phyloP scores from a whole-genome alignment of 805 yeast genomes.

The Zygotorulaspora danielsina region DNA sequence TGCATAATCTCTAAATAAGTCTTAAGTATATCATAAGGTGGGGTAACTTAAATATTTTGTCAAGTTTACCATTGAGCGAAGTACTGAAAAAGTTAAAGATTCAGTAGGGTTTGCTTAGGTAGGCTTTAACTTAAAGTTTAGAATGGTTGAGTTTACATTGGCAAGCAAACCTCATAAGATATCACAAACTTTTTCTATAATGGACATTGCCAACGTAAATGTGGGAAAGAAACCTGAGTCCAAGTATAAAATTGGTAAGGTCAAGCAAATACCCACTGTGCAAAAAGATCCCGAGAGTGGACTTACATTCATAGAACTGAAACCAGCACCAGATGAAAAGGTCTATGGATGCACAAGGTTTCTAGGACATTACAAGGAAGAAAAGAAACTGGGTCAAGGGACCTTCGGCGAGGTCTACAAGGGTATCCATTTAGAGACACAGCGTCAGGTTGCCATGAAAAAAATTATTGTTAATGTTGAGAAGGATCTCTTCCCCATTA shows the following conservation, averaged over 20 bases:
- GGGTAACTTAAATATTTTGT: not conserved
- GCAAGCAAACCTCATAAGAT: no score
- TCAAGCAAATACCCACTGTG: conserved; percentile 33
- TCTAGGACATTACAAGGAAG: conserved; percentile 30
- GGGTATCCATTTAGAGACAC: conserved; percentile 50
- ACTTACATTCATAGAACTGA: conserved; percentile 27
- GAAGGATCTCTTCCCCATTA: conserved; percentile 73
- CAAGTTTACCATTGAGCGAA: not conserved
- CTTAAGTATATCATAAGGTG: not conserved
- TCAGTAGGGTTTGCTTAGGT: no score
- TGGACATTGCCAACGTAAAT: conserved; percentile 4
- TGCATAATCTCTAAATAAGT: no score
- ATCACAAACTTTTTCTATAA: not conserved
- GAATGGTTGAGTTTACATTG: no score
- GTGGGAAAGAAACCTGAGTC: conserved; percentile 16
- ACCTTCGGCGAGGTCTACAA: conserved; percentile 86
- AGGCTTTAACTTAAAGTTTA: no score
- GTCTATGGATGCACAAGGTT: conserved; percentile 35
- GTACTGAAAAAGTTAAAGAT: not conserved
- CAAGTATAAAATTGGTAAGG: conserved; percentile 36
- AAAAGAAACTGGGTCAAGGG: conserved; percentile 70
- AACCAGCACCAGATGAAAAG: conserved; percentile 24
- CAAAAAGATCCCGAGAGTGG: conserved; percentile 28
- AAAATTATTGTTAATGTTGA: conserved; percentile 57
- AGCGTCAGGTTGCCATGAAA: conserved; percentile 78